Evolutionary conservation across 257 asterid genomes (phyloP).

Genomic region (Craterostigma plantagineum): DNA sequence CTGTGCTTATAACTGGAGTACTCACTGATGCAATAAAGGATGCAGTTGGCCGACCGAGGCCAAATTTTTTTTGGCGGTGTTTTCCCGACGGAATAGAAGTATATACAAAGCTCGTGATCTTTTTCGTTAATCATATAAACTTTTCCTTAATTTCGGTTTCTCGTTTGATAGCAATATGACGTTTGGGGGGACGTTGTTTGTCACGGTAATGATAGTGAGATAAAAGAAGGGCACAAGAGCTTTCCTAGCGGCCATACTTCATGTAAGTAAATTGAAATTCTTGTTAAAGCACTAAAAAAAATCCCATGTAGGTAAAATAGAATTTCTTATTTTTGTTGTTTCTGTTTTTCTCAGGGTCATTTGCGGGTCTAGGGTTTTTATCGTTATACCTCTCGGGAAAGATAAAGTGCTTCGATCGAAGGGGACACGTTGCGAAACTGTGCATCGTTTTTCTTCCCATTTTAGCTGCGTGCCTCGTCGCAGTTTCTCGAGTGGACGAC

Average conservation of each 20-base stretch:
- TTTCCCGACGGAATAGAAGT: constrained; percentile 89
- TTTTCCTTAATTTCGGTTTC: constrained; percentile 2
- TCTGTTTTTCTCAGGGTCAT: constrained; percentile 65
- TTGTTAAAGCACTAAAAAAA: neutral
- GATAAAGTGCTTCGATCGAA: constrained; percentile 48
- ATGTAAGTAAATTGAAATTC: constrained; percentile 34
- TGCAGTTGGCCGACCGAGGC: constrained; percentile 97
- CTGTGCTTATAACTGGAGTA: constrained; percentile 73
- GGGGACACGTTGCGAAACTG: constrained; percentile 70
- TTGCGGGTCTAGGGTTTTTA: constrained; percentile 77
- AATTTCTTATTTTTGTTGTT: constrained; percentile 7
- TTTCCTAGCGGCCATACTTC: constrained; percentile 97
- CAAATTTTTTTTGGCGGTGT: constrained; percentile 95
- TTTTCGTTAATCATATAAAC: no score
- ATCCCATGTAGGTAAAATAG: no score
- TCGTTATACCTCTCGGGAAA: constrained; percentile 74
- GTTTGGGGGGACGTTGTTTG: constrained; percentile 69
- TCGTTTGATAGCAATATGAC: constrained; percentile 47
- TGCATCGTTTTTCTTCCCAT: constrained; percentile 49
- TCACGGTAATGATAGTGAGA: constrained; percentile 52
- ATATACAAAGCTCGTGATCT: constrained; percentile 15
- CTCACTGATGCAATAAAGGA: constrained; percentile 89
- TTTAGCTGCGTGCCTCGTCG: constrained; percentile 61
- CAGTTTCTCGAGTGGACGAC: constrained; percentile 74
- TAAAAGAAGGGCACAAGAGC: constrained; percentile 94